Percentiles rank a stretch among this genome's conserved stretches.
Evolutionary conservation across 2,329 filamentous ascomycete species (phyloP).

Genomic region (Colletotrichum paranaense): DNA sequence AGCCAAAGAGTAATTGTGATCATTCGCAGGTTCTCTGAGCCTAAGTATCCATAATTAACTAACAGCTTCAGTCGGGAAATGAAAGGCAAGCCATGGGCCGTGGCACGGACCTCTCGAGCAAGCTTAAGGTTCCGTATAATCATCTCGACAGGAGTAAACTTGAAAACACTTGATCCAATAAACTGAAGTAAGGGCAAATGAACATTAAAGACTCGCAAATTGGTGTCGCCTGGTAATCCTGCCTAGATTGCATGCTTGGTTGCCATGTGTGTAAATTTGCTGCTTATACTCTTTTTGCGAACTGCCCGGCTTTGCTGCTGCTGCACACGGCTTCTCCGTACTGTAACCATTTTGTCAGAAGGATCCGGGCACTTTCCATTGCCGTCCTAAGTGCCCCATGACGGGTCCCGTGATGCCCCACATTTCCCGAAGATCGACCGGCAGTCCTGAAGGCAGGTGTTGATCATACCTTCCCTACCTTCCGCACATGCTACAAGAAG

Average conservation of each 20-base stretch:
- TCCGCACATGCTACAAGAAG: neutral
- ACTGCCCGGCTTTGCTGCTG: no score
- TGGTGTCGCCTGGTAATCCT: neutral
- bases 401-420: neutral
- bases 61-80: neutral
- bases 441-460: neutral
- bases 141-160: neutral
- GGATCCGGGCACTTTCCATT: neutral
- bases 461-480: no score
- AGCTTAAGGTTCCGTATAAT: neutral
- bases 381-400: neutral
- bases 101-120: neutral
- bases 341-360: no score
- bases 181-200: neutral
- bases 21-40: neutral
- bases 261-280: neutral
- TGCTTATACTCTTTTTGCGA: neutral
- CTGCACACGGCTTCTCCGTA: no score
- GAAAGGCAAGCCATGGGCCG: neutral
- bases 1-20: neutral
- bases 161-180: neutral
- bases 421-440: constrained; percentile 6
- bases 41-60: neutral
- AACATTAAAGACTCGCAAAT: neutral
- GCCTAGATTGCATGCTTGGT: neutral